phyloP scores from a whole-genome alignment of 148 eudicot species.

The Cornus kousa region DNA sequence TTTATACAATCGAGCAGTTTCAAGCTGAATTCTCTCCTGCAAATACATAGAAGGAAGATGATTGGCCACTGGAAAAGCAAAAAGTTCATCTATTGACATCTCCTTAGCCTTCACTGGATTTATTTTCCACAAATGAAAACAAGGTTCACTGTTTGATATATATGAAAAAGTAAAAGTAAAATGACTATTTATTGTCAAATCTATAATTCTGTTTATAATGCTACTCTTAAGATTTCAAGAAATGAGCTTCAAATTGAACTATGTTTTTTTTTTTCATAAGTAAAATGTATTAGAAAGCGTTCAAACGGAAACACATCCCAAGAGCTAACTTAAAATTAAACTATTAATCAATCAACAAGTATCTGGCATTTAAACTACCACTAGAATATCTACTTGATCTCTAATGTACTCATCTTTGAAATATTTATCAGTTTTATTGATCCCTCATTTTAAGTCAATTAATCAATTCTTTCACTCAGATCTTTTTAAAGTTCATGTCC shows the following conservation, averaged over 20 bases:
- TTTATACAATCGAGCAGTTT: slow-evolving; percentile 89
- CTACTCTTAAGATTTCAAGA: background rate
- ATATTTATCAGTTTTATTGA: background rate
- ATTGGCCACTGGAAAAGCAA: background rate
- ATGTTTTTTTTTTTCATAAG: no score
- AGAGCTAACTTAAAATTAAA: no score
- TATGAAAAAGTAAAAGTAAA: background rate
- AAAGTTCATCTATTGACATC: background rate
- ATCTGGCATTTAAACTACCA: background rate
- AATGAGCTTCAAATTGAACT: background rate
- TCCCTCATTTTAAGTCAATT: background rate
- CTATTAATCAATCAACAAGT: background rate
- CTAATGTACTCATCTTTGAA: background rate
- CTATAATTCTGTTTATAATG: background rate
- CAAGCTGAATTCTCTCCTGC: slow-evolving; percentile 90
- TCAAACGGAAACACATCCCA: no score
- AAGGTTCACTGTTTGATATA: background rate
- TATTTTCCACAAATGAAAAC: background rate
- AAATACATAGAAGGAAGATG: slow-evolving; percentile 11
- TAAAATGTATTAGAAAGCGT: no score
- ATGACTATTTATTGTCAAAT: background rate
- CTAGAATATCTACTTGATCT: background rate
- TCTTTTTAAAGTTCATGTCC: background rate
- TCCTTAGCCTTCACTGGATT: background rate
- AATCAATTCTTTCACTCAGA: background rate